Evolutionary conservation across 768 basidiomycete genomes (phyloP).

Genomic region (Saitozyma sp.): DNA sequence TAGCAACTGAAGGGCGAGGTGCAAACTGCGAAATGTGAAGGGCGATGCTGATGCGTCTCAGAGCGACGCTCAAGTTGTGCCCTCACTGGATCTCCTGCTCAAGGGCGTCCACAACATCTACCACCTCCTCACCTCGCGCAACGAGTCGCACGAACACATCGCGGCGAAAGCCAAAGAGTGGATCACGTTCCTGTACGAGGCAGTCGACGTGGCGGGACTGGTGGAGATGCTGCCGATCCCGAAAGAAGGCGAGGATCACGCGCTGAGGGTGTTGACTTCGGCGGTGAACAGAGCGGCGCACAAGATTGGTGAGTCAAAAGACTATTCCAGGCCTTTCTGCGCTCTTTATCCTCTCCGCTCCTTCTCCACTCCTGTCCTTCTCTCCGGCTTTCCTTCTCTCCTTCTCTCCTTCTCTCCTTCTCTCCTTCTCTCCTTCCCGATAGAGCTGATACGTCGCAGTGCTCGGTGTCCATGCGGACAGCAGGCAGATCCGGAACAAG

Average conservation of each 20-base stretch:
- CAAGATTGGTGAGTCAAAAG: slow-evolving; percentile 25
- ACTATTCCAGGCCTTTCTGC: too few species aligned
- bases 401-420: background rate
- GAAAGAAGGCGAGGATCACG: slow-evolving; percentile 1
- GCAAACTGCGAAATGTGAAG: background rate
- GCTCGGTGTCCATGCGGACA: background rate
- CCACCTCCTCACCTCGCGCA: background rate
- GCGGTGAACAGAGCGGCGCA: slow-evolving; percentile 5
- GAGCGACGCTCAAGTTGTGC: background rate
- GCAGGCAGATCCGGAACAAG: slow-evolving; percentile 22
- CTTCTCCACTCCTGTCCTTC: too few species aligned
- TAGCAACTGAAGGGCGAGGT: too few species aligned
- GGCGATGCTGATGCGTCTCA: background rate
- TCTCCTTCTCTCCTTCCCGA: too few species aligned
- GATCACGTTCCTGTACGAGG: slow-evolving; percentile 19
- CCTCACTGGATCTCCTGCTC: background rate
- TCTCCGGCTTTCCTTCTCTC: background rate
- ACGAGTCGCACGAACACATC: slow-evolving; percentile 2
- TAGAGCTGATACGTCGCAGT: background rate
- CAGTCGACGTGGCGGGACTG: slow-evolving; percentile 16
- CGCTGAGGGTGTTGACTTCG: slow-evolving; percentile 6
- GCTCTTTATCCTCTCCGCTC: too few species aligned
- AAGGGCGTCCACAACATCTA: background rate
- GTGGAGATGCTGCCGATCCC: slow-evolving; percentile 4
- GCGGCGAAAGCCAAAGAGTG: slow-evolving; percentile 1